These are phyloP conservation scores for Cadophora malorum DNA, from an alignment of 2,329 filamentous ascomycete genomes.

Conservation along the genomic window DNA sequence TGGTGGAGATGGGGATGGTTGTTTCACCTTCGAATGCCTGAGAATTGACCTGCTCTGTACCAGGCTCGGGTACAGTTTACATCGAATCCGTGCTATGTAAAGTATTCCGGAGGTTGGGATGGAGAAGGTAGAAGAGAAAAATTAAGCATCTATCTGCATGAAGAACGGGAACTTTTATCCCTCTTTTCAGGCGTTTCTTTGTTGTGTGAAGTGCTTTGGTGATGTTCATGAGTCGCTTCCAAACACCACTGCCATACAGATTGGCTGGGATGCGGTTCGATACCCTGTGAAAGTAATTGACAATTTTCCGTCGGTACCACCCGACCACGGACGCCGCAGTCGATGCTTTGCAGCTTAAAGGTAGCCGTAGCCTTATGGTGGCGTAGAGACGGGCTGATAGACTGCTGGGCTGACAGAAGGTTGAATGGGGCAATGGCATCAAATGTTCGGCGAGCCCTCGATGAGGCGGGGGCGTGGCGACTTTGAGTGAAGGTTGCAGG, in stretches of 20 bases:
- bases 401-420: neutral
- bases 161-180: too few relatives aligned
- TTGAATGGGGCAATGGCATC: neutral
- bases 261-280: neutral
- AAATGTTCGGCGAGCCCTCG: slow-evolving; percentile 17
- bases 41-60: neutral
- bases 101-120: neutral
- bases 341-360: slow-evolving; percentile 23
- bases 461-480: slow-evolving; percentile 17
- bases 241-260: neutral
- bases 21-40: neutral
- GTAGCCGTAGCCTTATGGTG: slow-evolving; percentile 1
- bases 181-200: neutral
- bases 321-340: slow-evolving; percentile 3
- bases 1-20: neutral
- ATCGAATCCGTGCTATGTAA: neutral
- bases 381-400: neutral
- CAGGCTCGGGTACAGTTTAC: neutral
- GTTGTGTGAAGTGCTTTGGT: neutral
- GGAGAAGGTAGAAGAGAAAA: neutral
- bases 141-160: neutral
- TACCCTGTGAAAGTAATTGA: neutral
- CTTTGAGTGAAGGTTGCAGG: neutral
- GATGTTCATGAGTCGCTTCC: neutral
- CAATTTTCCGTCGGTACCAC: neutral